Percentiles rank a stretch among this genome's conserved stretches.
Evolutionary conservation across 768 basidiomycete genomes (phyloP).

Genomic region (Amanita molliuscula): DNA sequence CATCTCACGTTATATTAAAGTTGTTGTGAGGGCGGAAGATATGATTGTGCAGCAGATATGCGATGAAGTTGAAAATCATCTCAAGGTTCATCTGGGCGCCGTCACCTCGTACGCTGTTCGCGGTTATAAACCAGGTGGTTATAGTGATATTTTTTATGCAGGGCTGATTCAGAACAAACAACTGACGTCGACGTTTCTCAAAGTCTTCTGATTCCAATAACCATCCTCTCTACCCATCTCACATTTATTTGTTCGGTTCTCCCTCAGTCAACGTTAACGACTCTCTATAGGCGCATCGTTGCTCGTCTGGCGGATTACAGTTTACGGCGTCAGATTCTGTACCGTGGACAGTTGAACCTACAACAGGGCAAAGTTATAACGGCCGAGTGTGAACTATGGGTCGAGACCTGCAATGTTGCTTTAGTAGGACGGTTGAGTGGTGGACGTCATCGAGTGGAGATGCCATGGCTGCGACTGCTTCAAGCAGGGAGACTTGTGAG

Average conservation of each 20-base stretch:
- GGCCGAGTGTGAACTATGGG: conserved; percentile 75
- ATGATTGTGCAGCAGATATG: conserved; percentile 80
- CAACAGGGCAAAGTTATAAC: conserved; percentile 51
- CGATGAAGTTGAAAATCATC: conserved; percentile 66
- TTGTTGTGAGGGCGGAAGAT: conserved; percentile 69
- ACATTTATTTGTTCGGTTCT: conserved; percentile 54
- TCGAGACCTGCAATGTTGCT: conserved; percentile 62
- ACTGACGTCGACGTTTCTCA: conserved; percentile 49
- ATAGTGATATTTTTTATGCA: not conserved
- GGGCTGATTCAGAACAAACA: conserved; percentile 1
- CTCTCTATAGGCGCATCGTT: conserved; percentile 68
- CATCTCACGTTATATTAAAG: conserved; percentile 47
- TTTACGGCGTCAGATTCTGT: conserved; percentile 71
- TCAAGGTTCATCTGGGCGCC: conserved; percentile 64
- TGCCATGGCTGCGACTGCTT: conserved; percentile 67
- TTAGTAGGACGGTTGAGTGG: conserved; percentile 36
- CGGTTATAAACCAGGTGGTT: not conserved
- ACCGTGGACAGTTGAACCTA: conserved; percentile 58
- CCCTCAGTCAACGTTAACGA: conserved; percentile 43
- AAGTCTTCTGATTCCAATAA: conserved; percentile 65
- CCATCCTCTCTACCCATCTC: conserved; percentile 75
- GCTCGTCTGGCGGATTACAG: conserved; percentile 67
- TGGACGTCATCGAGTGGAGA: conserved; percentile 46
- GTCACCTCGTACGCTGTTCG: conserved; percentile 23
- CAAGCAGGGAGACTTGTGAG: conserved; percentile 63